A percentile compares a stretch with the other conserved stretches of the same genome.
Conservation (phyloP, 2,329 filamentous ascomycete genomes). For the Pseudopithomyces maydicus region DNA sequence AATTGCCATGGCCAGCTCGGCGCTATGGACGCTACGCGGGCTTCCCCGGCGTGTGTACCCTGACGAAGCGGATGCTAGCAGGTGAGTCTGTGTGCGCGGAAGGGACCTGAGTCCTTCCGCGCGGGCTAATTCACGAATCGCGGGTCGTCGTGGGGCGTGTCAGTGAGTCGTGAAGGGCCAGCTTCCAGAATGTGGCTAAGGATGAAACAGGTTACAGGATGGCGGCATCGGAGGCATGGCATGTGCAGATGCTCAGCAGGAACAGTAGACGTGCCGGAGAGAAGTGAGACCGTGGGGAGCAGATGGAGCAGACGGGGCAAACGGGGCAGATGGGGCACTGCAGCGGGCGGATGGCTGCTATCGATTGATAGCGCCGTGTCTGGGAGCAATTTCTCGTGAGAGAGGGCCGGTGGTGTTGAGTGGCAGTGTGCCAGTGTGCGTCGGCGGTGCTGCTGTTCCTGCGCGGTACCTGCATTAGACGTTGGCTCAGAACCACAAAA, state of each 20-base stretch:
- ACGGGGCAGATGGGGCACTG: too few species aligned
- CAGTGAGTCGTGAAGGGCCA: slow-evolving; percentile 28
- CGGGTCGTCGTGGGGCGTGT: slow-evolving; percentile 27
- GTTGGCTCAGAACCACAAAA: slow-evolving; percentile 27
- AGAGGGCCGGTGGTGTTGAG: slow-evolving; percentile 13
- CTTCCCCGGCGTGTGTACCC: slow-evolving; percentile 44
- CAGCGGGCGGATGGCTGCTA: neutral
- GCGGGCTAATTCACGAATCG: slow-evolving; percentile 39
- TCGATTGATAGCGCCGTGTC: neutral
- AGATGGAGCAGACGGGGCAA: too few species aligned
- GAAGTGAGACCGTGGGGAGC: neutral
- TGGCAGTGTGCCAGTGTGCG: too few species aligned
- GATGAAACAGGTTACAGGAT: slow-evolving; percentile 13
- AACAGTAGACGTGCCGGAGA: neutral
- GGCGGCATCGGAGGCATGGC: neutral
- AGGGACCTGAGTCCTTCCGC: slow-evolving; percentile 26
- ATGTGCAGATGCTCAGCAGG: too few species aligned
- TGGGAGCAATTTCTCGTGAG: neutral
- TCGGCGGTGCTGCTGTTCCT: slow-evolving; percentile 36
- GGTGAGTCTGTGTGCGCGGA: slow-evolving; percentile 28
- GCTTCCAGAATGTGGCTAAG: slow-evolving; percentile 37
- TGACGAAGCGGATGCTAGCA: slow-evolving; percentile 27
- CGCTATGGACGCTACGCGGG: slow-evolving; percentile 44
- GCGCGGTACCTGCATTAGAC: slow-evolving; percentile 49
- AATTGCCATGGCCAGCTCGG: slow-evolving; percentile 21